These are phyloP conservation scores for Neotropicomus parvogracilis DNA, from an alignment of 1,284 basidiomycete species.

Conservation along the genomic window DNA sequence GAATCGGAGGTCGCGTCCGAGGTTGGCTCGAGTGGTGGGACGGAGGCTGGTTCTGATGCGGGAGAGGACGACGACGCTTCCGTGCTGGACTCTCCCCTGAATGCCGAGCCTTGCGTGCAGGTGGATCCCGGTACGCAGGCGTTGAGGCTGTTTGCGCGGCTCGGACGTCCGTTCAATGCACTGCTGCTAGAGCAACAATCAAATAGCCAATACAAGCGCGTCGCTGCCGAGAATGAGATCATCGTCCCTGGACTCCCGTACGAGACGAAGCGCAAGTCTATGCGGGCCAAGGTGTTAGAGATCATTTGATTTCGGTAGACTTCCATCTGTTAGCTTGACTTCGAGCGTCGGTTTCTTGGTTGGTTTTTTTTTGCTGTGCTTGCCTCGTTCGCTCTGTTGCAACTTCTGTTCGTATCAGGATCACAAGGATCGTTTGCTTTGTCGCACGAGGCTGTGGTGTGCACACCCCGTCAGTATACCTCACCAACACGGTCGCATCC, in stretches of 20 bases:
- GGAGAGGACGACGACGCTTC: too few relatives aligned
- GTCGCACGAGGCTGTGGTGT: too few relatives aligned
- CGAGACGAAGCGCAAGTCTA: not conserved
- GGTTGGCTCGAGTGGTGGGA: not conserved
- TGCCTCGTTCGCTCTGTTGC: too few relatives aligned
- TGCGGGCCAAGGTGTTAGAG: not conserved
- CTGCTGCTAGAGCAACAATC: conserved; percentile 4
- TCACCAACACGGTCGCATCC: too few relatives aligned
- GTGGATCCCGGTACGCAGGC: not conserved
- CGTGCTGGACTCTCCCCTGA: too few relatives aligned
- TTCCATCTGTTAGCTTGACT: too few relatives aligned
- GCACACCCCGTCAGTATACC: too few relatives aligned
- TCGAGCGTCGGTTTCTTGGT: too few relatives aligned
- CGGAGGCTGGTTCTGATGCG: not conserved
- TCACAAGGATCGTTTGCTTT: too few relatives aligned
- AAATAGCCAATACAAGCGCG: not conserved
- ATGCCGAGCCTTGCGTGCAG: not conserved
- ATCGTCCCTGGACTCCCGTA: not conserved
- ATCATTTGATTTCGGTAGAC: not conserved
- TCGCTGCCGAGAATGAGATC: conserved; percentile 4
- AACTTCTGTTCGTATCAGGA: too few relatives aligned
- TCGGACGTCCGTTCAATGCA: conserved; percentile 1
- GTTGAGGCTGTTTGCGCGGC: not conserved
- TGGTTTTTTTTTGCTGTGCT: too few relatives aligned
- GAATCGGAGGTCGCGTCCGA: not conserved